Conservation (phyloP, 2,329 filamentous ascomycete species). For the Trichoderma koningiopsis region DNA sequence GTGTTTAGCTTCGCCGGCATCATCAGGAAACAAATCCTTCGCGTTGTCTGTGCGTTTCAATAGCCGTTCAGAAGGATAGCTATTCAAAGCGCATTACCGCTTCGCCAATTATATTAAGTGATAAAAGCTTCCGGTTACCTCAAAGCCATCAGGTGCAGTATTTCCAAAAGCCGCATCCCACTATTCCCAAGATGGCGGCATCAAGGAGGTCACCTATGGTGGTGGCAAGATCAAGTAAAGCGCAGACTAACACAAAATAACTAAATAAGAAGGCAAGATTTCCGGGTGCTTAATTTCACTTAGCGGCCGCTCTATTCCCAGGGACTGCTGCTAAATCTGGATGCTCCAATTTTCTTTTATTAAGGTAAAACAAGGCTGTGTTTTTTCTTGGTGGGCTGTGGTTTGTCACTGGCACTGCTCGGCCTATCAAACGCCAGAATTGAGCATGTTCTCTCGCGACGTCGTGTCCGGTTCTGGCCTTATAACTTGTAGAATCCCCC, state of each 20-base stretch:
- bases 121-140: not conserved
- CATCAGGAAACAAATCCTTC: not conserved
- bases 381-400: not conserved
- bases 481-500: not conserved
- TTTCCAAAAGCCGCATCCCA: not conserved
- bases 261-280: not conserved
- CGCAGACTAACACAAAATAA: not conserved
- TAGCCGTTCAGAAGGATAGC: not conserved
- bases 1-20: too few relatives aligned
- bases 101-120: not conserved
- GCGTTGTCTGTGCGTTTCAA: not conserved
- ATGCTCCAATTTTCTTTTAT: conserved; percentile 2
- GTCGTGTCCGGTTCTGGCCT: not conserved
- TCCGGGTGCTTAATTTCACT: not conserved
- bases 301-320: not conserved
- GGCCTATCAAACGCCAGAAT: conserved; percentile 17
- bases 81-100: not conserved
- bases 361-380: not conserved
- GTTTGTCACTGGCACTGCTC: conserved; percentile 2
- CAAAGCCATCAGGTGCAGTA: not conserved
- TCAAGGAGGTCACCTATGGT: too few relatives aligned
- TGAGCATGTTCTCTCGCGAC: conserved; percentile 18
- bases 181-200: not conserved
- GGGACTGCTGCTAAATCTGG: not conserved
- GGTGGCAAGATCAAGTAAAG: not conserved